Evolutionary conservation across 441 rosid genomes (phyloP), one percentile per base, ranked within the genome.

Genomic region (Euphorbia corollata): DNA sequence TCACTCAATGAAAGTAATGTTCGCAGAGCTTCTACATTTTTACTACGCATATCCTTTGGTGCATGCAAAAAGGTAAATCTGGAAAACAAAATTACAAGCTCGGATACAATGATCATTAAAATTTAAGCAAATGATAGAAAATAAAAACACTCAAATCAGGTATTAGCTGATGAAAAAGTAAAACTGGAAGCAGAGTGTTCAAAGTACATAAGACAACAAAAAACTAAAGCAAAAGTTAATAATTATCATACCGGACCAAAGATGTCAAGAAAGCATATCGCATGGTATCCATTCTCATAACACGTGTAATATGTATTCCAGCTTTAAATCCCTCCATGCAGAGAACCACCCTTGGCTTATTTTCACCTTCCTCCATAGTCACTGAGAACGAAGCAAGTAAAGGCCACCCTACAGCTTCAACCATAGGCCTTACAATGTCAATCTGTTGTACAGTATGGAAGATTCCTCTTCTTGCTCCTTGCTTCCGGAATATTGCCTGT

Each of bases 281-380:
- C 96, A 90, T 92, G 64, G 99, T 95, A 80, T 92, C 97, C 98
- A 95, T 95, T 81, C 97, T 96, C 76, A 95, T 89, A 84, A 84
- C 90, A 81, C 80, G 80, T 0, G 97, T 83, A 63, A 95, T 86
- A 77, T 86, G 93, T 80, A 95, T 95, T 63, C 97, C 98, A 82
- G 98, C 97, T 84, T 84, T 92, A 75, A 95, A 95, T 65, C 99
- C 99, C 81, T 95, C 99, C 97, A 95, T 90, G 80, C 98, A 95
- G 68, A 86, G 92, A 78, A 86, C 77, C 76, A 95, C 80, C 78
- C 96, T 87, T 23, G 94, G 92, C 70, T 90, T 95, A 81, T 89
- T 90, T 50, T 95, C 99, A 79, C 90, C 98, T 84, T 92, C 99
- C 84, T 92, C 99, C 98, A 95, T 92, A 22, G 96, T 95, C 70